Conservation (phyloP, 371 early-diverging fungal species). For the Capniomyces stellatus region DNA sequence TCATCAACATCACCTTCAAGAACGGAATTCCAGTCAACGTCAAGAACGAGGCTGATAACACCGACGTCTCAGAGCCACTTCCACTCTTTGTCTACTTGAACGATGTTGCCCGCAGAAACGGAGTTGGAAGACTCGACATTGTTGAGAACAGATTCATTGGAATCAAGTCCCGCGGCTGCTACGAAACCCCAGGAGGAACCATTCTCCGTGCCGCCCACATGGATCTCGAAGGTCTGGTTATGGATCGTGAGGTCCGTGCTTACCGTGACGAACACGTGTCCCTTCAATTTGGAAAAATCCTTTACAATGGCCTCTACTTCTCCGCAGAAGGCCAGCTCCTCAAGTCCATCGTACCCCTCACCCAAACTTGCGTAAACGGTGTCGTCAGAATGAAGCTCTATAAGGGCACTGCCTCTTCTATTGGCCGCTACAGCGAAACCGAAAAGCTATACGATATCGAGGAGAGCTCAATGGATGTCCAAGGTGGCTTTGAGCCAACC, state of each 20-base stretch:
- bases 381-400: slow-evolving; percentile 83
- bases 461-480: slow-evolving; percentile 86
- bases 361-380: slow-evolving; percentile 76
- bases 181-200: slow-evolving; percentile 95
- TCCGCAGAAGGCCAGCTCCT: slow-evolving; percentile 87
- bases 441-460: slow-evolving; percentile 84
- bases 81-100: slow-evolving; percentile 86
- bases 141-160: slow-evolving; percentile 97
- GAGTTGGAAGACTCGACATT: slow-evolving; percentile 93
- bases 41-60: slow-evolving; percentile 54
- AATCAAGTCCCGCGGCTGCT: slow-evolving; percentile 95
- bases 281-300: slow-evolving; percentile 43
- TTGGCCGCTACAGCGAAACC: slow-evolving; percentile 68
- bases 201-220: slow-evolving; percentile 85
- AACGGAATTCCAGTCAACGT: slow-evolving; percentile 79
- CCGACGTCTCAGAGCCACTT: slow-evolving; percentile 48
- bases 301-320: slow-evolving; percentile 93
- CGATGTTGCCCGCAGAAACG: slow-evolving; percentile 87
- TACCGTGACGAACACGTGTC: slow-evolving; percentile 76
- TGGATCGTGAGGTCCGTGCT: slow-evolving; percentile 88
- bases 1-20: slow-evolving; percentile 71
- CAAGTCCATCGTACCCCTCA: slow-evolving; percentile 52
- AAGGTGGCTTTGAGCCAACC: slow-evolving; percentile 79
- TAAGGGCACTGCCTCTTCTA: slow-evolving; percentile 81
- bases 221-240: slow-evolving; percentile 84